phyloP scores from a whole-genome alignment of 106 monocot genomes.

The Apostasia ramifera region DNA sequence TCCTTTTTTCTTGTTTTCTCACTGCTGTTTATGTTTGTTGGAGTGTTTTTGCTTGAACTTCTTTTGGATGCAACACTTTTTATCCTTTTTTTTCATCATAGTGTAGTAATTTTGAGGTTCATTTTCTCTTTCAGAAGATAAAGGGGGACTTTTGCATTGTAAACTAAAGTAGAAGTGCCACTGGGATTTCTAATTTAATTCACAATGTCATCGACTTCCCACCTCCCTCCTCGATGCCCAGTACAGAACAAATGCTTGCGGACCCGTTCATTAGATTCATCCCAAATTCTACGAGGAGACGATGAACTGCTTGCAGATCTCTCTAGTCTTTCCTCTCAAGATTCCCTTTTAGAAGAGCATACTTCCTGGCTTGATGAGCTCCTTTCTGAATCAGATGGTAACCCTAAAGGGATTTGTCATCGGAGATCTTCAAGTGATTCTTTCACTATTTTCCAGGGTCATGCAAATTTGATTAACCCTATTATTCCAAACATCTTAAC shows the following conservation, averaged over 20 bases:
- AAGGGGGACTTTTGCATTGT: background rate
- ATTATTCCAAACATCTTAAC: background rate
- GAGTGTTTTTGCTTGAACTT: background rate
- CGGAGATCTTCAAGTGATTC: slow-evolving; percentile 83
- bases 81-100: background rate
- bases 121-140: background rate
- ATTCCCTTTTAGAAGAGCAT: slow-evolving; percentile 41
- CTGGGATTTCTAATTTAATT: background rate
- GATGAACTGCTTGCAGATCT: slow-evolving; percentile 15
- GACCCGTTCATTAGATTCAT: slow-evolving; percentile 1
- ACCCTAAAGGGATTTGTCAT: slow-evolving; percentile 20
- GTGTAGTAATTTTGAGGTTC: background rate
- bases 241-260: slow-evolving; percentile 18
- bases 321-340: slow-evolving; percentile 32
- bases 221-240: slow-evolving; percentile 78
- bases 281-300: slow-evolving; percentile 10
- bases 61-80: background rate
- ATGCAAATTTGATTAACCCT: background rate
- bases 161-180: background rate
- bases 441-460: slow-evolving; percentile 32
- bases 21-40: too few relatives aligned
- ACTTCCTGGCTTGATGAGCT: slow-evolving; percentile 66
- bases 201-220: slow-evolving; percentile 51
- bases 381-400: slow-evolving; percentile 26
- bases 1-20: background rate